Evolutionary conservation across 2,329 filamentous ascomycete species (phyloP).

Genomic region (Diplodia corticola): DNA sequence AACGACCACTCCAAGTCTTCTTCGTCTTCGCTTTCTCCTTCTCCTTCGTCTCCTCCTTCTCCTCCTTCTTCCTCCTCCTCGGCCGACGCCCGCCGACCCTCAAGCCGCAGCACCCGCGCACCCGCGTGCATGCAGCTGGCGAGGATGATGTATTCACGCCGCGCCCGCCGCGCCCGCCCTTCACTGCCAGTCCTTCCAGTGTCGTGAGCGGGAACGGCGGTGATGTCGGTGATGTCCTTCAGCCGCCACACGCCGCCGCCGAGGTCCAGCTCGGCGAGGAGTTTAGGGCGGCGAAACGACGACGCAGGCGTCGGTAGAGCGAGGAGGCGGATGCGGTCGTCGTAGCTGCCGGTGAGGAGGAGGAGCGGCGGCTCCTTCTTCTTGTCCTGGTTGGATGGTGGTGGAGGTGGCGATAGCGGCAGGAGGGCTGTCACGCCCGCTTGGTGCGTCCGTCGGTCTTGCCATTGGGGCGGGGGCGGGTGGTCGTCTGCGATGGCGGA

Average conservation of each 20-base stretch:
- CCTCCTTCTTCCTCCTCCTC: slow-evolving; percentile 29
- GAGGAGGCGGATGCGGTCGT: slow-evolving; percentile 75
- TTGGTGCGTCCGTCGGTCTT: slow-evolving; percentile 63
- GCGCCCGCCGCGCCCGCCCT: no score
- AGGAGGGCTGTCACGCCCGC: slow-evolving; percentile 88
- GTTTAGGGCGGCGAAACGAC: slow-evolving; percentile 40
- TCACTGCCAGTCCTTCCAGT: no score
- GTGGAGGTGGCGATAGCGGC: slow-evolving; percentile 52
- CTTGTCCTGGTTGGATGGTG: background rate
- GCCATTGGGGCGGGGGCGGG: slow-evolving; percentile 34
- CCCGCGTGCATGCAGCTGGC: slow-evolving; percentile 96
- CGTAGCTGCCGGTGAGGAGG: slow-evolving; percentile 86
- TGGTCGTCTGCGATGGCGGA: background rate
- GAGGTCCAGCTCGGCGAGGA: slow-evolving; percentile 66
- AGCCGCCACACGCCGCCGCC: slow-evolving; percentile 86
- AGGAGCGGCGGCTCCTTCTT: slow-evolving; percentile 42
- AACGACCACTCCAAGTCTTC: slow-evolving; percentile 56
- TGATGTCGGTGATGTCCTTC: slow-evolving; percentile 63
- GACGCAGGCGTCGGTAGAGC: slow-evolving; percentile 39
- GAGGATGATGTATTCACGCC: slow-evolving; percentile 58
- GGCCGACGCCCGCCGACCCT: slow-evolving; percentile 24
- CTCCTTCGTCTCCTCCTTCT: slow-evolving; percentile 13
- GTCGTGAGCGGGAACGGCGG: no score
- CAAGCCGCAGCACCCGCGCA: slow-evolving; percentile 61
- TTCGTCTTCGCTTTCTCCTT: slow-evolving; percentile 28